Evolutionary conservation across 1,284 basidiomycete species (phyloP), one percentile per base, ranked within the genome.

Genomic region (Puccinia novopanici): DNA sequence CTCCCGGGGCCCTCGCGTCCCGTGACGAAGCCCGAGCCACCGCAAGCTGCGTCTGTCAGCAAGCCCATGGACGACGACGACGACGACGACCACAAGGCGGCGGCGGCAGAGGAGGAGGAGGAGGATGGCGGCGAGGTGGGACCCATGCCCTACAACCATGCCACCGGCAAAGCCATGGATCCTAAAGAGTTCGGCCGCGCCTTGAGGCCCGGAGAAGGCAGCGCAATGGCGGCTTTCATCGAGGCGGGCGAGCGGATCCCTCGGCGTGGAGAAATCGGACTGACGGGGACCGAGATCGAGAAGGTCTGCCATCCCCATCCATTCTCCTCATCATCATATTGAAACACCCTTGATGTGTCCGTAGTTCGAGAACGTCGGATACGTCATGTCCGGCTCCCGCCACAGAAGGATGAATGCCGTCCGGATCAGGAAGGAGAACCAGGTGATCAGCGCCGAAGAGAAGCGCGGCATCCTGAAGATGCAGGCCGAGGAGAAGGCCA

Each of bases 391-490:
- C 84, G 96, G 96, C 61, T 93, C 91, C 84, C 88, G 96, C 80
- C 95, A 99, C 82, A 82, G 84, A 73, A 81, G 86, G 24, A 84
- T 85, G 84, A 98, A 96, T 84, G 97, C 95, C 0, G 96, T 99
- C 54, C 92, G 97, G 82, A 92, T 98, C 90, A 89, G 96, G 84
- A 97, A 98, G 89, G 96, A 99, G 88, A 97, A 98, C 87, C 96
- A 99, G 87, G 95, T 99, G 82, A 96, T 98, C 85, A 94, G 92
- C 83, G 95, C 95, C 0, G 96, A 98, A 87, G 96, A 99, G 88
- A 97, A 98, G 88, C 88, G 95, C 61, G 93, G 93, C 34, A 94
- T 98, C 81, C 86, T 98, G 84, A 95, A 95, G 87, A 85, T 96
- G 86, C 94, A 97, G 87, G 92, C 89, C 85, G 95, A 98, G 87